Base-by-base conservation (phyloP, 768 basidiomycete species). In the Erythrobasidium yunnanense region DNA sequence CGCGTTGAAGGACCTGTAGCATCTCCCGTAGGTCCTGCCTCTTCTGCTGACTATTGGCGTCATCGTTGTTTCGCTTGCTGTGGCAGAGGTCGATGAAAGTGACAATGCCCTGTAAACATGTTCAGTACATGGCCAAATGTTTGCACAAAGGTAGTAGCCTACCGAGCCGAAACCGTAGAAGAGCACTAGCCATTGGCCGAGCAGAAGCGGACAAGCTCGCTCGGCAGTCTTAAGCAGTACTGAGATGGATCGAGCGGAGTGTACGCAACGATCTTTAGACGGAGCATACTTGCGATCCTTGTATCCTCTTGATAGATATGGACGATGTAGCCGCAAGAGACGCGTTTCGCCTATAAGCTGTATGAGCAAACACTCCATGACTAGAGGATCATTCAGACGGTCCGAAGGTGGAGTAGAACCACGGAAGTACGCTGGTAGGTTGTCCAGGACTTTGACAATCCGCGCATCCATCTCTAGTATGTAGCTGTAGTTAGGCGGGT, bases 161-260 rank as follows among this genome's bases (percentile, higher is more conserved):
- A 67, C 66, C 17, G 67, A 58, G 1, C 46, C 62, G 30, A 68
- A 68, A 1, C 60, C 62, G 53, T 54, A 65, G 60, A 68, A 68
- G 2, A 63, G 38, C 1, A 63, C 60, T n/a, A 68, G 35, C 67
- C 67, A 68, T 4, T 38, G 22, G 2, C 60, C 60, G 20, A 68
- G 53, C 35, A 68, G 15, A n/a, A 55, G 22, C 0, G 67, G 67
- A 1, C 18, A 56, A 18, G 55, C 55, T 50, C 23, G 46, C 45
- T 57, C 54, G 3, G 55, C 54, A 6, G 54, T 34, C 66, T 34
- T 56, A 18, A 56, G 35, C 27, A 60, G 51, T n/a, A 25, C 42
- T 18, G 62, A 47, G 49, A 67, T 52, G 11, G 66, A 52, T 42
- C 46, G 8, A n/a, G 66, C 56, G 29, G 66, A 67, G 1, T 51